Base-by-base conservation (phyloP, 2,329 filamentous ascomycete genomes). In the Sporothrix protearum region DNA sequence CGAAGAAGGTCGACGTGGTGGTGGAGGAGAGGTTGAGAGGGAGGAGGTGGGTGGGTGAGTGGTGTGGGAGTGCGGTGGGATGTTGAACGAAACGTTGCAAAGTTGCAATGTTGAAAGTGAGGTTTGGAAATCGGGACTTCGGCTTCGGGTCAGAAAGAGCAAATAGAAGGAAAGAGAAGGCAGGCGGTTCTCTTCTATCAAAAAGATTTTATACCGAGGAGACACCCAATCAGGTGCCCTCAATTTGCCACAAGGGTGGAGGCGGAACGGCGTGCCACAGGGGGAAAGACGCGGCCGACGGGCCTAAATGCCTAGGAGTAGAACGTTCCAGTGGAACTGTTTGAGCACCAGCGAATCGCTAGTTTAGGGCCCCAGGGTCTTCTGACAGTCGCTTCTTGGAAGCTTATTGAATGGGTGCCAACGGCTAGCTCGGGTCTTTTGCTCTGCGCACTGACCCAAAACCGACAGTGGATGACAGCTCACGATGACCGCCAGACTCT, bases 181-280 rank as follows among this genome's bases (percentile, higher is more conserved):
- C 39, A 63, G 39, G 64, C 22, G 33, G 16, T n/a, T 22, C 9
- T 7, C 59, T n/a, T 7, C 33, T 19, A 8, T 19, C 66, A 68
- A 71, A 69, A 70, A 69, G 53, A 45, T 71, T 71, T 71, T 67
- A 71, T 73, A 70, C 73, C 72, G 72, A 71, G 53, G 55, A 72
- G 14, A 59, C 28, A 64, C 28, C 74, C 74, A 75, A 75, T 75
- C 68, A 71, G 19, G 45, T 68, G 22, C 47, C 67, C 55, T 45
- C 70, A 74, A 74, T 75, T 75, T 74, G 71, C 71, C 74, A 74
- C 74, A 42, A 45, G 66, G 9, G 68, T 70, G 71, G 59, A 39
- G 55, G 42, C 45, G 7, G 42, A 49, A 22, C 25, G 5, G 42
- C 33, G 45, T 25, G 64, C 47, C 64, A 30, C 63, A 67, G 45